Base-by-base conservation (phyloP, 495 filamentous ascomycete species). In the Poronia punctata region DNA sequence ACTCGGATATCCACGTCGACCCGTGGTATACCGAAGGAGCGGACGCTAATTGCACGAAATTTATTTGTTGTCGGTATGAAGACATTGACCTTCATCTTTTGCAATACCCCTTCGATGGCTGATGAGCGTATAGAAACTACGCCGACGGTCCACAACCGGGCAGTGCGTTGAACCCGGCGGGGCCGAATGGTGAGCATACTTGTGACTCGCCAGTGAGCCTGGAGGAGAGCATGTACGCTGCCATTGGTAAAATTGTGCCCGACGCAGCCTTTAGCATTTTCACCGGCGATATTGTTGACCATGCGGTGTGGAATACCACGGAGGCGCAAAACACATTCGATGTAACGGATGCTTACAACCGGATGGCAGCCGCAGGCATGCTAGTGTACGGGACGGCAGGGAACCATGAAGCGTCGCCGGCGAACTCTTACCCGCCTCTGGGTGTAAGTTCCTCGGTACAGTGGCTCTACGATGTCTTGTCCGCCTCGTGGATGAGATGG, bases 1-100 rank as follows among this genome's bases (percentile, higher is more conserved):
- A 71, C 53, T 74, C 65, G 18, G 75, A 78, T 45, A 74, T 72
- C 7, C 75, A 78, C 43, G 57, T 77, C 33, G 75, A 78, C 44
- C 61, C 62, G 0, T 60, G 53, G 24, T 78, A 78, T 45, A 66
- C 65, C 15, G 52, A 57, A 4, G 75, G 72, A 2, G 57, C 72
- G 4, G 75, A 54, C 48, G 66, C 66, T 21, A 60, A 71, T 38
- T 78, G 72, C 47, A 59, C 69, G 15, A 75, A 76, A 46, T 70
- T 67, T 7, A 74, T 79, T 45, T 79, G 75, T 49, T 79, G 75
- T 46, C 53, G 75, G 36, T 62, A 29, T 49, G 58, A 19, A 10
- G 18, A 30, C n/a, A n/a, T n/a, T n/a, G n/a, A n/a, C n/a, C n/a
- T n/a, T n/a, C n/a, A n/a, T n/a, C n/a, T n/a, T n/a, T n/a, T 7